phyloP scores from a whole-genome alignment of 768 basidiomycete genomes.

The Kwoniella dejecticola region DNA sequence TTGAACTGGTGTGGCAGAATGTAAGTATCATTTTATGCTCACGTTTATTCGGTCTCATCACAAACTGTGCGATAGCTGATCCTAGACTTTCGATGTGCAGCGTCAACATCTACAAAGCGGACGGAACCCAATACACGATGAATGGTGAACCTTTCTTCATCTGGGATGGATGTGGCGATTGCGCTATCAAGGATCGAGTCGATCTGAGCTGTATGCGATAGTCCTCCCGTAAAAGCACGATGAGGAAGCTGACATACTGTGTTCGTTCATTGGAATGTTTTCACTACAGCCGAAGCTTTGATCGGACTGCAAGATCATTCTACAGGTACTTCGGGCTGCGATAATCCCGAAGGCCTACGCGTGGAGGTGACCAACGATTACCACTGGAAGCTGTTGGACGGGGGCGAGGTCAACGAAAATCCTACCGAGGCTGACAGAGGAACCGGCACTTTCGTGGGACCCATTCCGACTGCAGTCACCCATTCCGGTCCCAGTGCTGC shows the following conservation, averaged over 20 bases:
- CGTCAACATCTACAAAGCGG: conserved; percentile 13
- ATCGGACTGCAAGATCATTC: conserved; percentile 11
- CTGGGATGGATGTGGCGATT: conserved; percentile 36
- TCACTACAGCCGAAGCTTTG: conserved; percentile 1
- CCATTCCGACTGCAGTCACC: not conserved
- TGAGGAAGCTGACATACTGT: too few species aligned
- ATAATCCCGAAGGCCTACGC: not conserved
- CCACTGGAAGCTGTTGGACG: conserved; percentile 4
- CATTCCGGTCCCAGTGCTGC: not conserved
- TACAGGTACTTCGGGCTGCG: not conserved
- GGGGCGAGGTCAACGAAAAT: conserved; percentile 6
- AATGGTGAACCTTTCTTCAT: conserved; percentile 28
- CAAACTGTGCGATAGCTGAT: not conserved
- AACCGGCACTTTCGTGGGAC: not conserved
- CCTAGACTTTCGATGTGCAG: not conserved
- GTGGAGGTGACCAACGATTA: conserved; percentile 13
- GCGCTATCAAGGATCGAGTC: conserved; percentile 16
- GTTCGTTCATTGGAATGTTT: not conserved
- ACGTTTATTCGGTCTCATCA: not conserved
- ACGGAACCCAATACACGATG: conserved; percentile 2
- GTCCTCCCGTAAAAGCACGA: too few species aligned
- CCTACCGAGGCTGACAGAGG: not conserved
- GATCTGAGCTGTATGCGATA: conserved; percentile 29
- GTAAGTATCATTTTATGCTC: conserved; percentile 14
- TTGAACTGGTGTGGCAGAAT: conserved; percentile 22